Base-by-base conservation (phyloP, 371 early-diverging fungal species). In the Coelomomyces lativittatus region DNA sequence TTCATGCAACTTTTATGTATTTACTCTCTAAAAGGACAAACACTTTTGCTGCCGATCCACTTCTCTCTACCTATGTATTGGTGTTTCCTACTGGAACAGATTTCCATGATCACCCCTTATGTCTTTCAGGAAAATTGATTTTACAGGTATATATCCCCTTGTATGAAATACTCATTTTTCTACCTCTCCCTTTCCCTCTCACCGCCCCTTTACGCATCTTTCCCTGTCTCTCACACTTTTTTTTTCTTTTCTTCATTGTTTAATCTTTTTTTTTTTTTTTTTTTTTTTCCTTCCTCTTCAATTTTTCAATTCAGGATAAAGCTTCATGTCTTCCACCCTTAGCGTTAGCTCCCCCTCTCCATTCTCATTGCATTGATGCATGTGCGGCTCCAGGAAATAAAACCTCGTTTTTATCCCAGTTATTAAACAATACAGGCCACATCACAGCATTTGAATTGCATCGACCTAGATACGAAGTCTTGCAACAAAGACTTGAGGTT, bases 381-480 rank as follows among this genome's bases (percentile, higher is more conserved):
- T 97, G 98, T 59, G 93, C 98, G 17, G 96, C 98, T 0, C 99
- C 99, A 6, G 98, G 99, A n/a, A 96, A 90, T 60, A 96, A 92
- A 60, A 91, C 95, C 9, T 81, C 89, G 31, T 91, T 93, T 56
- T 57, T 98, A 28, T 75, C 86, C 3, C 78, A 82, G 41, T 56
- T 88, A 21, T 83, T 93, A 83, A 74, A 74, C 15, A 86, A 88
- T 48, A 68, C 67, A 5, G 97, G 96, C 10, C 67, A 63, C 41
- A 79, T 98, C 29, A 86, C 78, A 62, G 97, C 97, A 0, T 85
- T 91, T 52, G 99, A 98, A 60, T 66, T 75, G 52, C 86, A 95
- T 59, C 55, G 64, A 29, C 60, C 79, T 12, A 75, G 99, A 48
- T 63, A 88, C 33, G 75, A 81, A 27, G 70, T 80, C 9, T 68